phyloP scores from a whole-genome alignment of 768 basidiomycete genomes.

The Agaricus blazei region DNA sequence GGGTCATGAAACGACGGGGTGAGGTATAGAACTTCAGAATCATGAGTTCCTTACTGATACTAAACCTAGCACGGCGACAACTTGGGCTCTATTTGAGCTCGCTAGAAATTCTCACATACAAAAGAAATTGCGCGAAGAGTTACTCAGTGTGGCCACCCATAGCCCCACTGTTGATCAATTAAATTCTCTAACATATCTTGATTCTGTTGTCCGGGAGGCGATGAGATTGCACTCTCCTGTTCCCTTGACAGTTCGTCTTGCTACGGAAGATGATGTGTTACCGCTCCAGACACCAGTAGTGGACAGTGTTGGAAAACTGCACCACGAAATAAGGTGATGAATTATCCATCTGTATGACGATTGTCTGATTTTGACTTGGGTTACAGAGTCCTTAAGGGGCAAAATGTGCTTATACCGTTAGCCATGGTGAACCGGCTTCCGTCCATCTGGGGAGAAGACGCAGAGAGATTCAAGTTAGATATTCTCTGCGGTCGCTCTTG shows the following conservation, averaged over 20 bases:
- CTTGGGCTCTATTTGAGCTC: slow-evolving; percentile 59
- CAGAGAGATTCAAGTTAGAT: slow-evolving; percentile 48
- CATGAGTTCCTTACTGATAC: not conserved
- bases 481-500: not conserved
- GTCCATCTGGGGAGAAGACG: slow-evolving; percentile 58
- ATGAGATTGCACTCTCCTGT: slow-evolving; percentile 53
- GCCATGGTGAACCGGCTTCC: slow-evolving; percentile 43
- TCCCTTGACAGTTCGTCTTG: slow-evolving; percentile 33
- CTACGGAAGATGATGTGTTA: slow-evolving; percentile 45
- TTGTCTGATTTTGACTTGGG: no score
- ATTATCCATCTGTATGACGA: no score
- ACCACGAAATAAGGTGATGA: slow-evolving; percentile 32
- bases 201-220: slow-evolving; percentile 54
- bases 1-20: slow-evolving; percentile 50
- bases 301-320: slow-evolving; percentile 36
- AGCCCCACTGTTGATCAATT: slow-evolving; percentile 66
- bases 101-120: slow-evolving; percentile 44
- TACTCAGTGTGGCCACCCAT: slow-evolving; percentile 43
- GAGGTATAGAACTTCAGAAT: not conserved
- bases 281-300: slow-evolving; percentile 43
- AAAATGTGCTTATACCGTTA: slow-evolving; percentile 44
- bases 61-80: slow-evolving; percentile 30
- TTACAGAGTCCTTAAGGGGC: slow-evolving; percentile 35
- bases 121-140: slow-evolving; percentile 51
- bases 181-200: slow-evolving; percentile 60